phyloP scores from a whole-genome alignment of 2,329 filamentous ascomycete genomes.

The Trichoderma aggressivum region DNA sequence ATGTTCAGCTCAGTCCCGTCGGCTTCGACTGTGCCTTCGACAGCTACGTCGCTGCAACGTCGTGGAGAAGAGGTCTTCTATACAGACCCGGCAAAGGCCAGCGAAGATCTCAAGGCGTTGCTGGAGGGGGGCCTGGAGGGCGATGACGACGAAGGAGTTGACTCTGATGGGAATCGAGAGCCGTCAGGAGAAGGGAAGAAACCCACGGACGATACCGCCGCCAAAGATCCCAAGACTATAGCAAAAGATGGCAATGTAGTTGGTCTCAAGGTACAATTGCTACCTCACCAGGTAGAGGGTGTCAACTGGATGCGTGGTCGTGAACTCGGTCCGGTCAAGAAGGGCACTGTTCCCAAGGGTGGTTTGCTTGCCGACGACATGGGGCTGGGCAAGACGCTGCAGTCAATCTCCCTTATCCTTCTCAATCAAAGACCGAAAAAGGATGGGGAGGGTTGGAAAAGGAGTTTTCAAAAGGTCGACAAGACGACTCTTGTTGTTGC shows the following conservation, averaged over 20 bases:
- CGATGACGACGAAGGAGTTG: constrained; percentile 54
- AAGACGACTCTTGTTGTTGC: constrained; percentile 89
- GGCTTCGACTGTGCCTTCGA: constrained; percentile 5
- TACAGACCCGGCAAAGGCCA: constrained; percentile 68
- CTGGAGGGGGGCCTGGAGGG: constrained; percentile 78
- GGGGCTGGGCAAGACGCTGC: constrained; percentile 94
- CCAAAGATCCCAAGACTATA: constrained; percentile 27
- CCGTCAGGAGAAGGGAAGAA: constrained; percentile 20
- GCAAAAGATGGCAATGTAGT: constrained; percentile 57
- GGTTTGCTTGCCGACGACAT: constrained; percentile 96
- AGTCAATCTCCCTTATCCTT: constrained; percentile 85
- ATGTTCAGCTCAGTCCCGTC: constrained; percentile 45
- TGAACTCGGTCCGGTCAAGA: constrained; percentile 81
- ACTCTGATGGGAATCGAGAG: constrained; percentile 15
- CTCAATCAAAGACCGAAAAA: constrained; percentile 69
- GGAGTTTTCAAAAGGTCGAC: constrained; percentile 64
- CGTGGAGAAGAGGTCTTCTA: constrained; percentile 53
- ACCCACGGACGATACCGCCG: constrained; percentile 24
- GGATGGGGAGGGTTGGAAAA: constrained; percentile 59
- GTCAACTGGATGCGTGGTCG: constrained; percentile 94
- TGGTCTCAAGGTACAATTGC: constrained; percentile 79
- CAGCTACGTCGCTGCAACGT: constrained; percentile 14
- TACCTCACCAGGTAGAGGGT: constrained; percentile 92
- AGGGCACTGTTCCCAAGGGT: constrained; percentile 78
- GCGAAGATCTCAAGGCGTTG: constrained; percentile 75